These are phyloP conservation scores for Lyophyllum atratum DNA, from an alignment of 768 basidiomycete genomes.

Conservation along the genomic window DNA sequence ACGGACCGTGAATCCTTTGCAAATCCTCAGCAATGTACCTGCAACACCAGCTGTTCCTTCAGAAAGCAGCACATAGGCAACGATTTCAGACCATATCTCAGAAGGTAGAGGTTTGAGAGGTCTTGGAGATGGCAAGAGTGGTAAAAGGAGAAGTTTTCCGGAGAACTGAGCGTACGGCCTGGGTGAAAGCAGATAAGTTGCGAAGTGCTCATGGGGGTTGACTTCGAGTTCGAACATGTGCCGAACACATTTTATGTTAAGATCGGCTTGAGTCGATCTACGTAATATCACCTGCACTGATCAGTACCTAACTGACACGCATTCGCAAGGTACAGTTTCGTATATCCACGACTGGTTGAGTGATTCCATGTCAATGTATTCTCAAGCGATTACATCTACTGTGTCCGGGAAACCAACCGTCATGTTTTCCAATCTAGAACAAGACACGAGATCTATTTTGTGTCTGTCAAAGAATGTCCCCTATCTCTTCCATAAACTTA, in stretches of 20 bases:
- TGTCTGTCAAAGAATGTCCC: conserved; percentile 55
- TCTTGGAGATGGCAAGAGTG: conserved; percentile 60
- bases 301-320: too few species aligned
- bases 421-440: background rate
- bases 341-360: too few species aligned
- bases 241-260: background rate
- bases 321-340: too few species aligned
- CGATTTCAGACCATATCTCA: conserved; percentile 72
- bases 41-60: conserved; percentile 25
- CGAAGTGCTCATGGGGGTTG: conserved; percentile 32
- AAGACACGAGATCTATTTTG: conserved; percentile 10
- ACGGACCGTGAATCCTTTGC: conserved; percentile 48
- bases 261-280: background rate
- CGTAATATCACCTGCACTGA: background rate
- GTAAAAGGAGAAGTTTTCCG: conserved; percentile 65
- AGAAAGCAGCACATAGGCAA: conserved; percentile 39
- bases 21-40: conserved; percentile 42
- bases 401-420: too few species aligned
- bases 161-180: conserved; percentile 63
- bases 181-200: conserved; percentile 58
- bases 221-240: background rate
- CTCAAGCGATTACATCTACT: too few species aligned
- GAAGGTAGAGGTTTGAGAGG: conserved; percentile 58
- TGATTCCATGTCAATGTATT: too few species aligned
- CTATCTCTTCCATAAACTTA: conserved; percentile 77